These are phyloP conservation scores for Malus asiatica DNA, from an alignment of 306 rosid genomes.

Conservation along the genomic window DNA sequence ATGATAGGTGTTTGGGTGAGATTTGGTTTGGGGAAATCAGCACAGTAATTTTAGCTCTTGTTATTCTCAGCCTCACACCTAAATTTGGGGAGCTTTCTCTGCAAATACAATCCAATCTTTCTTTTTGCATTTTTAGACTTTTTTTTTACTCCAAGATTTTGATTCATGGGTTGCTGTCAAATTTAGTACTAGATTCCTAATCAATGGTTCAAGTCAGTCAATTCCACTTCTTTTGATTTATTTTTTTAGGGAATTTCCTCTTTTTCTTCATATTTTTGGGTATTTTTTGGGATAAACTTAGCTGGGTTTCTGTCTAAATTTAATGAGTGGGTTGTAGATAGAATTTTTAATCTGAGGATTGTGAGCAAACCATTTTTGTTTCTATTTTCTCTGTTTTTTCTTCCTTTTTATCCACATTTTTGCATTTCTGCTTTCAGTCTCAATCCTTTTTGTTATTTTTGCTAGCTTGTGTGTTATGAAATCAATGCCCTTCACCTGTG, in stretches of 20 bases:
- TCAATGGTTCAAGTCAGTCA: slow-evolving; percentile 32
- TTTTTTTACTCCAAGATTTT: slow-evolving; percentile 19
- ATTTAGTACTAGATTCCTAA: slow-evolving; percentile 27
- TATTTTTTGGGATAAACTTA: slow-evolving; percentile 21
- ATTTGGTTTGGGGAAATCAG: slow-evolving; percentile 24
- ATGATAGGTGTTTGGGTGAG: slow-evolving; percentile 8
- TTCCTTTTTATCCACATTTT: background rate
- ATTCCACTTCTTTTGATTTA: slow-evolving; percentile 6
- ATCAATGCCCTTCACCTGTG: background rate
- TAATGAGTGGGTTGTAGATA: slow-evolving; percentile 20
- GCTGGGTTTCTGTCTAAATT: slow-evolving; percentile 37
- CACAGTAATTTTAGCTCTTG: slow-evolving; percentile 23
- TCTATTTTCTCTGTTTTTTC: slow-evolving; percentile 30
- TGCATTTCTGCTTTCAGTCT: background rate
- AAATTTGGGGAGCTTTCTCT: slow-evolving; percentile 41
- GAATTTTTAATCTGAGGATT: slow-evolving; percentile 23
- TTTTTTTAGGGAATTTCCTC: background rate
- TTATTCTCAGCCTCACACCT: slow-evolving; percentile 19
- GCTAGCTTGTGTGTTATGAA: background rate
- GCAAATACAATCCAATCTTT: background rate
- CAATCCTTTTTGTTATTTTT: background rate
- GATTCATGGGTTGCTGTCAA: slow-evolving; percentile 34
- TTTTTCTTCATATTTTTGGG: slow-evolving; percentile 11
- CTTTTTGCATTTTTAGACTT: slow-evolving; percentile 13
- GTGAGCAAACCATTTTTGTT: slow-evolving; percentile 45